Evolutionary conservation across 192 early-diverging fungal species (phyloP), one percentile per base, ranked within the genome.

Genomic region (Jimgerdemannia flammicorona): DNA sequence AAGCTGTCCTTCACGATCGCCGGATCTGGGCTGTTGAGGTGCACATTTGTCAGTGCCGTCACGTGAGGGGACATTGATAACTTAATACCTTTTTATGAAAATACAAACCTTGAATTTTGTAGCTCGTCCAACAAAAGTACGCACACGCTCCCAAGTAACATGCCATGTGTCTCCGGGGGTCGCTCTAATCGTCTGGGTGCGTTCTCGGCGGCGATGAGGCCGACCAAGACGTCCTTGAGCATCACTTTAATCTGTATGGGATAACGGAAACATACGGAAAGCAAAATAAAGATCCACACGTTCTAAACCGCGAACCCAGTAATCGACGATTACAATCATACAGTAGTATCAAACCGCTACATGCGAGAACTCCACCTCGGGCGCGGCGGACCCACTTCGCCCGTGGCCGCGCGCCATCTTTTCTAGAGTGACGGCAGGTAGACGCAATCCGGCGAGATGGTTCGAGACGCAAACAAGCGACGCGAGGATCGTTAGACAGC

Each of bases 1-100:
- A 96, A 77, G 66, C 89, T 84, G 64, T 93, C 90, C 68, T 90
- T 87, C 66, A 90, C 80, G 3, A 84, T 71, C 7, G 75, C 76
- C 44, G 71, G 75, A 44, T 85, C 72, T 19, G 79, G 82, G 4
- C 81, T 86, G 44, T n/a, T 59, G 49, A 59, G 49, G 49, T 59
- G 49, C 49, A 59, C 29, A 29, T 29, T 29, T 29, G 29, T 29
- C 29, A 29, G 29, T 29, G 29, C 29, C 29, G 29, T 29, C 29
- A 29, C 29, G 29, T 29, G 29, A 29, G 29, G 29, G 29, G 29
- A 29, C 29, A 29, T 29, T 29, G 29, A 59, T 59, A 59, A 59
- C 6, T 59, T 14, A 59, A 54, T 14, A 14, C 49, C 14, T 59
- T 59, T 59, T 59, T 2, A 59, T 59, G 6, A 59, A 14, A 14